Base-by-base conservation (phyloP, 1,139 yeast genomes). In the Kodamaea fungicola region DNA sequence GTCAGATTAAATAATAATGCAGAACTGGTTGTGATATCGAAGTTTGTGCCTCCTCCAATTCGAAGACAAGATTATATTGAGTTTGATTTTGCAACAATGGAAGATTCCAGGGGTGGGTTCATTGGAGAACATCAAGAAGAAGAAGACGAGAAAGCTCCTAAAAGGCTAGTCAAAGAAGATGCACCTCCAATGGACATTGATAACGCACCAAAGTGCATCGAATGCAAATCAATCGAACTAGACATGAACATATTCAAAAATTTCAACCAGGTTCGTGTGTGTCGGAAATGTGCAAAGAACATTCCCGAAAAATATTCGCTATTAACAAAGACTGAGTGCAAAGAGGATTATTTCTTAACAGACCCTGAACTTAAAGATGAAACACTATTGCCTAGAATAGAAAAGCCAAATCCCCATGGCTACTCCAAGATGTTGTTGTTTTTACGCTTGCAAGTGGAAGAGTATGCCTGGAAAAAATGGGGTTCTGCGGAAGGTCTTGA, bases 371-470 rank as follows among this genome's bases (percentile, higher is more conserved):
- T 94, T 29, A 74, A 78, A 37, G 98, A 94, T 57, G 62, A 61
- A 3, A 68, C 63, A 2, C 61, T 89, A 22, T 67, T 94, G 44
- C 84, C 85, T 6, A 77, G 94, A 46, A 67, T 90, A 42, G 96
- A 89, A 47, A 86, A 90, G 50, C 90, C 96, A 6, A 94, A 94
- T 53, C 99, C 99, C 0, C 96, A 92, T 61, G 89, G 94, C 32
- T 94, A 80, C 61, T 84, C 90, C 36, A 74, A 94, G 53, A 94
- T 94, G 99, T 96, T 89, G 71, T 67, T 94, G 38, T 94, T 82
- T 59, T 62, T 92, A 34, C 67, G 98, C 41, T 85, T 80, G 51
- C 97, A 94, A 53, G 90, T 92, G 10, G 98, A 94, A 57, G 88
- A 83, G 51, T 86, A 75, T 62, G 96, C 98, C 0, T 86, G 82